Percentiles rank a stretch among this genome's conserved stretches.
Evolutionary conservation across 148 eudicot genomes (phyloP).

Genomic region (Agrostemma githago): DNA sequence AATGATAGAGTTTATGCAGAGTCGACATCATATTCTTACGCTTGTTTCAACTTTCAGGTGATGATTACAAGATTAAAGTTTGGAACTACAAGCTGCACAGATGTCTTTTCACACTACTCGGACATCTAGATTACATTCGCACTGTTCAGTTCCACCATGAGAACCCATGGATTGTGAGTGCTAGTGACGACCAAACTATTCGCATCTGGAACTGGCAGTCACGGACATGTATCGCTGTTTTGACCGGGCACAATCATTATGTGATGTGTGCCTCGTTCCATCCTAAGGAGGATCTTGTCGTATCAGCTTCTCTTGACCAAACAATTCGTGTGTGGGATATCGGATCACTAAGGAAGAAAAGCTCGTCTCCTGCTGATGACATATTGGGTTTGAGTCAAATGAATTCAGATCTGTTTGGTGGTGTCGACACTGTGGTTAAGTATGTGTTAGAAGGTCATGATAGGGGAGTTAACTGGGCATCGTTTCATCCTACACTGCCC

Average conservation of each 20-base stretch:
- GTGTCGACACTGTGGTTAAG: slow-evolving; percentile 88
- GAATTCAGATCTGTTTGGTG: slow-evolving; percentile 81
- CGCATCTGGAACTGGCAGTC: slow-evolving; percentile 99
- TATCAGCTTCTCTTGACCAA: slow-evolving; percentile 93
- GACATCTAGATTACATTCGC: slow-evolving; percentile 93
- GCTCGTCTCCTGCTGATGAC: slow-evolving; percentile 76
- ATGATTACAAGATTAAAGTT: slow-evolving; percentile 92
- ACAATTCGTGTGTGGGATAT: slow-evolving; percentile 97
- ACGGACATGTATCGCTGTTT: slow-evolving; percentile 83
- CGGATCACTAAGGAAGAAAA: slow-evolving; percentile 69
- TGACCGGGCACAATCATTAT: slow-evolving; percentile 94
- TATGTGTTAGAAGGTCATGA: slow-evolving; percentile 94
- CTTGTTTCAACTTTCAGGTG: slow-evolving; percentile 49
- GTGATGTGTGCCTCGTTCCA: slow-evolving; percentile 96
- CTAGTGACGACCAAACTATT: slow-evolving; percentile 95
- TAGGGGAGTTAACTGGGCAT: slow-evolving; percentile 94
- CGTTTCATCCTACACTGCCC: slow-evolving; percentile 86
- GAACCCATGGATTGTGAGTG: slow-evolving; percentile 90
- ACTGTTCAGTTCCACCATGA: slow-evolving; percentile 96
- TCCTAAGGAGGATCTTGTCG: slow-evolving; percentile 86
- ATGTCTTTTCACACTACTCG: slow-evolving; percentile 87
- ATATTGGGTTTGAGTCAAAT: slow-evolving; percentile 67
- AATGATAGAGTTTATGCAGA: background rate
- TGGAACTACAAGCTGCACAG: slow-evolving; percentile 95
- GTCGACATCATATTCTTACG: background rate